Evolutionary conservation across 306 rosid species (phyloP), one percentile per base, ranked within the genome.

Genomic region (Myrica gale): DNA sequence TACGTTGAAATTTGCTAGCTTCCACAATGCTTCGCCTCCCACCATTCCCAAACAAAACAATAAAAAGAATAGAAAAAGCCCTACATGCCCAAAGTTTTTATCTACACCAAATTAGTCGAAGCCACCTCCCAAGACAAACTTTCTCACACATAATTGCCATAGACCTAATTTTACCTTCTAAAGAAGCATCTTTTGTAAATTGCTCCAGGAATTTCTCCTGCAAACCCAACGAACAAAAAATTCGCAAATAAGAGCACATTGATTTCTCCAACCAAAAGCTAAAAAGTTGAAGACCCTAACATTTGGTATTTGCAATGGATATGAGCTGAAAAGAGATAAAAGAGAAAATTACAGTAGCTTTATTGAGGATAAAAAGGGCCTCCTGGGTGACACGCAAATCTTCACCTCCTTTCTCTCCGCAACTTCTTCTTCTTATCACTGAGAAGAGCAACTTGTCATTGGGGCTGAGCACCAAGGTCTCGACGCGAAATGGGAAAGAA

Each of bases 161-260:
- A 23, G 26, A 23, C 26, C 26, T 23, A 23, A 23, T 23, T 23
- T 23, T 23, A 23, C 26, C 26, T 23, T 23, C 32, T 26, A 26
- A 26, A 26, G 32, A 26, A 26, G 91, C 84, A 12, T 95, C 97
- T 71, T 77, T 79, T 39, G 90, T 72, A 47, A 92, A 88, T 63
- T 84, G 91, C 63, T 87, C 82, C 10, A 95, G 89, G 42, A 95
- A 95, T 87, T 83, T 92, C 92, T 89, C 98, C 98, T 95, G 87
- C 76, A 82, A 79, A 57, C 39, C 73, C 54, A 76, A 46, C n/a
- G 56, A 41, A 26, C 20, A 9, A 63, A 20, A 0, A 17, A 1
- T 57, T 42, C 70, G 8, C 42, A 17, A 63, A 41, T 41, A 63
- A 46, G 3, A 39, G 11, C 48, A 42, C 16, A 41, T 65, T 65